Percentiles rank a stretch among this genome's conserved stretches.
Conservation (phyloP, 208 protist species). For the Angomonas desouzai region DNA sequence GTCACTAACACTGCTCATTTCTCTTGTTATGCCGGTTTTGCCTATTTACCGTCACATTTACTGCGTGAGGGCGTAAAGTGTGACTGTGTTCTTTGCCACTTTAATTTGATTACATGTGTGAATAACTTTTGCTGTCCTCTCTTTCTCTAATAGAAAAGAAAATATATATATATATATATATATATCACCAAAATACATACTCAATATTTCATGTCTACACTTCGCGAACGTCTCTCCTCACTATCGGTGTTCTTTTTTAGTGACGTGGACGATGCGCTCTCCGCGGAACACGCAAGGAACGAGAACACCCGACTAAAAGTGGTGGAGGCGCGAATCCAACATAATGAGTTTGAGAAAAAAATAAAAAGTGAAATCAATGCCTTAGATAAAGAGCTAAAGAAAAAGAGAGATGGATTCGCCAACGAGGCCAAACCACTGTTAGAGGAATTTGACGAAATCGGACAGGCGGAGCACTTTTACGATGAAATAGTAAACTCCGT, state of each 20-base stretch:
- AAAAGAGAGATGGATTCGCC: conserved; percentile 46
- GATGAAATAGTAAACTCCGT: conserved; percentile 52
- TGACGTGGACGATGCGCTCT: conserved; percentile 47
- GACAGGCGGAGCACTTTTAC: conserved; percentile 79
- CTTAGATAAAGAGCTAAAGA: conserved; percentile 44
- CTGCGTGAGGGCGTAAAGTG: too few species aligned
- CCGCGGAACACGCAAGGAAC: conserved; percentile 64
- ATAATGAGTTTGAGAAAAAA: conserved; percentile 36
- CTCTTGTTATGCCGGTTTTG: not conserved
- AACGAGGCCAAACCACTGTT: conserved; percentile 49
- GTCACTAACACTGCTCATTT: not conserved
- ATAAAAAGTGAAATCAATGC: conserved; percentile 19
- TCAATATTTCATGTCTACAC: conserved; percentile 21
- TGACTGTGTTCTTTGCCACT: too few species aligned
- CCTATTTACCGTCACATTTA: too few species aligned
- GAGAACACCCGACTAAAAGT: conserved; percentile 55
- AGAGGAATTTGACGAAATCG: conserved; percentile 74
- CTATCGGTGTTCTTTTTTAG: conserved; percentile 38
- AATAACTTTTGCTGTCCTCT: too few species aligned
- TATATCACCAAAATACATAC: not conserved
- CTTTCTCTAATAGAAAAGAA: too few species aligned
- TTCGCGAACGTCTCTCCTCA: conserved; percentile 27
- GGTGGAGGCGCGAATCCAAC: conserved; percentile 25
- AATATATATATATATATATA: too few species aligned
- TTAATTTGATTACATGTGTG: too few species aligned